Percentiles rank a stretch among this genome's conserved stretches.
Conservation (phyloP, 768 basidiomycete species). For the Pleurotus ostreatus region DNA sequence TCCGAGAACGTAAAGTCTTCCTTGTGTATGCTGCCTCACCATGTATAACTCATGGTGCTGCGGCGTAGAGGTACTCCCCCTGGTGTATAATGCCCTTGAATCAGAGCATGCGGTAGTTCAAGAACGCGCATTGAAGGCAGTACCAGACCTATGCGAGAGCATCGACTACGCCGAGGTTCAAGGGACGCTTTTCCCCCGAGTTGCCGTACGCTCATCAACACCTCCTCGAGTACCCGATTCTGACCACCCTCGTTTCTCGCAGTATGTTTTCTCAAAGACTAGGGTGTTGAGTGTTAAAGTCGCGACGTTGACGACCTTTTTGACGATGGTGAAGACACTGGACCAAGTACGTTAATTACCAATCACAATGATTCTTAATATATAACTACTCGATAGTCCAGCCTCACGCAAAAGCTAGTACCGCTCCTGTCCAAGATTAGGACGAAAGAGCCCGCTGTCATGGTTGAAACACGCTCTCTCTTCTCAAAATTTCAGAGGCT, state of each 20-base stretch:
- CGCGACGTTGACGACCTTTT: constrained; percentile 76
- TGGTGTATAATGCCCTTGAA: constrained; percentile 94
- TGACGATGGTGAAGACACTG: constrained; percentile 84
- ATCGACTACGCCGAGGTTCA: constrained; percentile 96
- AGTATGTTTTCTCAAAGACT: constrained; percentile 94
- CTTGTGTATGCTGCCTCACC: not conserved
- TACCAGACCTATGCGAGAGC: constrained; percentile 87
- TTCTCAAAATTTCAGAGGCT: not conserved
- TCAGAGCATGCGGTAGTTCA: constrained; percentile 92
- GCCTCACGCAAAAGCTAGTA: constrained; percentile 92
- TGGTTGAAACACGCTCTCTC: constrained; percentile 43
- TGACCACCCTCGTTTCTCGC: constrained; percentile 8
- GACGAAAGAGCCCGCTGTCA: constrained; percentile 94
- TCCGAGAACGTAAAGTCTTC: constrained; percentile 74
- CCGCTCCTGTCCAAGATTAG: constrained; percentile 92
- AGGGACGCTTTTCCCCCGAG: constrained; percentile 83
- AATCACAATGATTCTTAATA: not conserved
- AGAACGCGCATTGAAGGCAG: constrained; percentile 79
- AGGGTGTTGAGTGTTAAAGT: constrained; percentile 89
- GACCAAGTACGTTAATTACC: constrained; percentile 57
- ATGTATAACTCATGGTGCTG: constrained; percentile 7
- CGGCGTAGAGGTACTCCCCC: constrained; percentile 83
- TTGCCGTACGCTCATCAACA: constrained; percentile 61
- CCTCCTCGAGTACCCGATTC: not conserved
- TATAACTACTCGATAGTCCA: constrained; percentile 42